phyloP scores from a whole-genome alignment of 129 eudicot genomes.

The Ambrosia trifida region DNA sequence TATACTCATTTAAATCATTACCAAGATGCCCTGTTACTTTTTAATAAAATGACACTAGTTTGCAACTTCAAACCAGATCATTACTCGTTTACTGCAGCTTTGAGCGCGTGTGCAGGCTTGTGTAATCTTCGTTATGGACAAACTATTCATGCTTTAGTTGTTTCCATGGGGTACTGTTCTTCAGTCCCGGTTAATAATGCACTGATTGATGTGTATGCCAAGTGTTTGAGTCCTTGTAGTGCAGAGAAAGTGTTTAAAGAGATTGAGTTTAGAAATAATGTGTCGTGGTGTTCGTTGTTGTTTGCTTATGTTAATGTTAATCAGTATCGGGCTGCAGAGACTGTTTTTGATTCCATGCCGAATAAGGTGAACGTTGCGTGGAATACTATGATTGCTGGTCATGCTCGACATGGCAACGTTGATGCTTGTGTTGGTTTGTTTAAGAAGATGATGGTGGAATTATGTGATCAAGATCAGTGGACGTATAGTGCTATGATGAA shows the following conservation, averaged over 20 bases:
- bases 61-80: conserved; percentile 53
- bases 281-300: conserved; percentile 80
- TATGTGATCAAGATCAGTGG: conserved; percentile 63
- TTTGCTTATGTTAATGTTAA: conserved; percentile 64
- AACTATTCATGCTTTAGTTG: conserved; percentile 51
- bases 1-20: conserved; percentile 62
- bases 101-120: conserved; percentile 66
- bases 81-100: conserved; percentile 62
- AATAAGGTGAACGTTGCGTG: conserved; percentile 57
- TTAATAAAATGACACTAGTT: conserved; percentile 43
- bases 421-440: conserved; percentile 50
- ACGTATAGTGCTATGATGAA: conserved; percentile 74
- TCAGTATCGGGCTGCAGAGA: conserved; percentile 40
- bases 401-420: conserved; percentile 47
- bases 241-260: conserved; percentile 61
- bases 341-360: conserved; percentile 59
- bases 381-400: conserved; percentile 78
- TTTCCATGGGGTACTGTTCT: conserved; percentile 42
- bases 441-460: conserved; percentile 53
- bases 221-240: conserved; percentile 50
- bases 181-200: conserved; percentile 65
- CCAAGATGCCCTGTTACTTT: conserved; percentile 58
- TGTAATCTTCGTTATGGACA: conserved; percentile 44
- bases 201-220: conserved; percentile 80
- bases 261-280: conserved; percentile 50